Base-by-base conservation (phyloP, 768 basidiomycete species). In the Suillus hirtellus region DNA sequence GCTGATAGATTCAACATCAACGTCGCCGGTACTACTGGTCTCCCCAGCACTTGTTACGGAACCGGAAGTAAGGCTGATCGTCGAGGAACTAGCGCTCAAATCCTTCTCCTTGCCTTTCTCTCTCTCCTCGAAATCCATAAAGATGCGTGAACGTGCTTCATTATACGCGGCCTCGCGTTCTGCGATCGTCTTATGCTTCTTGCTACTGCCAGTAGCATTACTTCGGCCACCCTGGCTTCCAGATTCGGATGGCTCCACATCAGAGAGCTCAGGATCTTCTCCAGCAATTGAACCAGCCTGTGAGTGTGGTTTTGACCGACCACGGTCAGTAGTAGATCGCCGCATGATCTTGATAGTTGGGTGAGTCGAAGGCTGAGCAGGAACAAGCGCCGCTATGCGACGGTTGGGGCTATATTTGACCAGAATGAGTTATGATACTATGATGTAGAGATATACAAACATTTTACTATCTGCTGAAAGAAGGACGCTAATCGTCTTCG, bases 261-360 rank as follows among this genome's bases (percentile, higher is more conserved):
- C 92, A 35, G 92, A 93, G 21, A 86, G 77, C 66, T 92, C 91
- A 56, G 79, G 85, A 66, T 93, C 92, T 69, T 92, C 92, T 4
- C 88, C 89, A 0, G 84, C 80, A 2, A 89, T 84, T 2, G 91
- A 92, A 42, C 86, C 86, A 9, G 89, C 80, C 67, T 88, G 89
- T n/a, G 90, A 92, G 64, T 83, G 82, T 4, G 89, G 79, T 64
- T 82, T 81, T 60, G 82, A 84, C 60, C 79, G 75, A 60, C 82
- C 76, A 47, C 86, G 84, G 66, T 88, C 86, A n/a, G 76, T 73
- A 15, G 71, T 73, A 24, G 82, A 77, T 68, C 93, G 84, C 50
- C 88, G 86, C 92, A 95, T 95, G 69, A 95, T 95, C 82, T 93
- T 90, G 70, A 95, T 89, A 21, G 92, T 83, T n/a, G 89, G 91